A percentile compares a stretch with the other conserved stretches of the same genome.
Conservation (phyloP, 495 filamentous ascomycete species). For the Talaromyces proteolyticus region DNA sequence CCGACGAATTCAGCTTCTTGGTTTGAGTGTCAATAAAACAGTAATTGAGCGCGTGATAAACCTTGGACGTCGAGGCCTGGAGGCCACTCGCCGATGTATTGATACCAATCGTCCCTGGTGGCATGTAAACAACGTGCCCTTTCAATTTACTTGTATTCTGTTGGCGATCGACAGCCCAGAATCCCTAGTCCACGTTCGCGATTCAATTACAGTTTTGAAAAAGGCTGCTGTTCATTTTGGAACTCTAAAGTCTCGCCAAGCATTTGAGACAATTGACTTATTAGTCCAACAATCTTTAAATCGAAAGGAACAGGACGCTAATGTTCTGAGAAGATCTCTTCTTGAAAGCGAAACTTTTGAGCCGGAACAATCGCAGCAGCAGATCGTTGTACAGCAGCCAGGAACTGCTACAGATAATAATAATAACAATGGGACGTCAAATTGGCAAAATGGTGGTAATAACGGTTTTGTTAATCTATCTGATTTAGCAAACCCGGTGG, state of each 20-base stretch:
- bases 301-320: not conserved
- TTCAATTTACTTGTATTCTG: conserved; percentile 33
- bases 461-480: not conserved
- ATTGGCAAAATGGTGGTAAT: not conserved
- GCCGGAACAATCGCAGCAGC: not conserved
- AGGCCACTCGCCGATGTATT: not conserved
- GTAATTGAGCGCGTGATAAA: not conserved
- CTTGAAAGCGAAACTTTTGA: not conserved
- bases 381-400: not conserved
- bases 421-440: not conserved
- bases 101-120: conserved; percentile 24
- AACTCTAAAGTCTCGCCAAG: conserved; percentile 8
- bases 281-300: not conserved
- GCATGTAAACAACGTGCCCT: conserved; percentile 31
- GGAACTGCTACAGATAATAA: not conserved
- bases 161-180: conserved; percentile 26
- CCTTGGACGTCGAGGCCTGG: not conserved
- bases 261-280: not conserved
- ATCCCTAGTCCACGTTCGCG: conserved; percentile 18
- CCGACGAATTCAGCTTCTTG: conserved; percentile 8
- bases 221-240: conserved; percentile 14
- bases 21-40: not conserved
- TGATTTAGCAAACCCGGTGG: not conserved
- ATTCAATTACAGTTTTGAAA: conserved; percentile 23
- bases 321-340: not conserved